phyloP scores from a whole-genome alignment of 305 asterid species.

The Rubia tinctorum region DNA sequence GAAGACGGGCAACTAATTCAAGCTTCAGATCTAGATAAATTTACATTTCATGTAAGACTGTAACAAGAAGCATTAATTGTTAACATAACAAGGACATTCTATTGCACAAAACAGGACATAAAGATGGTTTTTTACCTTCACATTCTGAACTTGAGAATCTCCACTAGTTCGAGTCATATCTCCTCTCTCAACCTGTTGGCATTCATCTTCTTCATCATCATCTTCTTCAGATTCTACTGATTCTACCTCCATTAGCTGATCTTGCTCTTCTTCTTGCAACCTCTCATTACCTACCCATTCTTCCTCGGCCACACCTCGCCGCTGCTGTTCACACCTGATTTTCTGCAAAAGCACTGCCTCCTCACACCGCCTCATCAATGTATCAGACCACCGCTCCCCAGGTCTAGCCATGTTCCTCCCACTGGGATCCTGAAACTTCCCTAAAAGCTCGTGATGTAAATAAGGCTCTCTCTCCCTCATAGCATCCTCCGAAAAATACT shows the following conservation, averaged over 20 bases:
- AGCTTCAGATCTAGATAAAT: not conserved
- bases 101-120: not conserved
- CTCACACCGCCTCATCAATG: conserved; percentile 77
- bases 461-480: conserved; percentile 98
- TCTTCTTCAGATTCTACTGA: conserved; percentile 45
- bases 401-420: conserved; percentile 97
- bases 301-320: conserved; percentile 72
- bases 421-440: conserved; percentile 84
- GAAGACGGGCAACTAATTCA: not conserved
- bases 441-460: conserved; percentile 87
- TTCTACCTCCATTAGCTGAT: conserved; percentile 29
- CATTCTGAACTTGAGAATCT: conserved; percentile 46
- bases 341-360: conserved; percentile 79
- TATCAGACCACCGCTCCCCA: conserved; percentile 97
- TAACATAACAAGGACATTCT: not conserved
- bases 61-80: not conserved
- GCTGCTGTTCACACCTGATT: conserved; percentile 85
- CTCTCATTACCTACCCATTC: conserved; percentile 84
- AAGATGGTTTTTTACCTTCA: conserved; percentile 14
- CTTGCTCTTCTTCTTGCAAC: conserved; percentile 24
- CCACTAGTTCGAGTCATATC: conserved; percentile 25
- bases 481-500: conserved; percentile 89
- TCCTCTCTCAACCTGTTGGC: conserved; percentile 17
- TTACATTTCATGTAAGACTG: not conserved
- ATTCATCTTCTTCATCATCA: conserved; percentile 25